Percentiles rank a stretch among this genome's conserved stretches.
These are phyloP conservation scores for Sergeia podlipaevii DNA, from an alignment of 208 protist species.

Conservation along the genomic window DNA sequence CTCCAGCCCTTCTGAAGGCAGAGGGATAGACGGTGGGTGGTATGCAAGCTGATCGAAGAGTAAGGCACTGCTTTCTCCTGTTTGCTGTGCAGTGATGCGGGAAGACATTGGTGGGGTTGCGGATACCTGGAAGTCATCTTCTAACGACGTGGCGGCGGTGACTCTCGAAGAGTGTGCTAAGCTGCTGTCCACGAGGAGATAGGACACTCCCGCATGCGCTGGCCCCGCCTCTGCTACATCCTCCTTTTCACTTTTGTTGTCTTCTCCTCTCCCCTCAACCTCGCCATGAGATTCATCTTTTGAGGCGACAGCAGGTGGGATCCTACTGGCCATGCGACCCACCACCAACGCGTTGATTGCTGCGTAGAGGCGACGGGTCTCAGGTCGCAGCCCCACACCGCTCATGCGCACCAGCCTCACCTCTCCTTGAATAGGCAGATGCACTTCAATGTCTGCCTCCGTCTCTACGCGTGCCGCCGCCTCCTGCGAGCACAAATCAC, in stretches of 20 bases:
- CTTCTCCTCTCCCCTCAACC: background rate
- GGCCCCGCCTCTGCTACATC: background rate
- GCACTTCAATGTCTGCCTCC: background rate
- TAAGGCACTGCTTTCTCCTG: background rate
- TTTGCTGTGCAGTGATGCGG: too few species aligned
- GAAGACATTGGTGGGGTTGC: too few species aligned
- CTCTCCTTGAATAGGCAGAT: background rate
- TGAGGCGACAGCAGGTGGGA: too few species aligned
- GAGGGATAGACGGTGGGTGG: constrained; percentile 7
- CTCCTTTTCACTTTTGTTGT: background rate
- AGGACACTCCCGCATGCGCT: too few species aligned
- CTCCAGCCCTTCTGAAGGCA: background rate
- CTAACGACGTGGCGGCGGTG: background rate
- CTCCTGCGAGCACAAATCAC: too few species aligned
- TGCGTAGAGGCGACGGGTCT: background rate
- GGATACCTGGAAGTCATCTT: too few species aligned
- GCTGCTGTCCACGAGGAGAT: too few species aligned
- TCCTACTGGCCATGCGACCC: too few species aligned
- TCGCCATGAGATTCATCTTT: too few species aligned
- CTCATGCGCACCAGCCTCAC: background rate
- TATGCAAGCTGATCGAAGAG: constrained; percentile 7
- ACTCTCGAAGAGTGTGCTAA: background rate
- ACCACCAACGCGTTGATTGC: background rate
- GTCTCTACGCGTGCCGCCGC: too few species aligned
- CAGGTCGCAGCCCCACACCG: background rate